phyloP scores from a whole-genome alignment of 2,329 filamentous ascomycete species.

The Hypoxylon sp. region DNA sequence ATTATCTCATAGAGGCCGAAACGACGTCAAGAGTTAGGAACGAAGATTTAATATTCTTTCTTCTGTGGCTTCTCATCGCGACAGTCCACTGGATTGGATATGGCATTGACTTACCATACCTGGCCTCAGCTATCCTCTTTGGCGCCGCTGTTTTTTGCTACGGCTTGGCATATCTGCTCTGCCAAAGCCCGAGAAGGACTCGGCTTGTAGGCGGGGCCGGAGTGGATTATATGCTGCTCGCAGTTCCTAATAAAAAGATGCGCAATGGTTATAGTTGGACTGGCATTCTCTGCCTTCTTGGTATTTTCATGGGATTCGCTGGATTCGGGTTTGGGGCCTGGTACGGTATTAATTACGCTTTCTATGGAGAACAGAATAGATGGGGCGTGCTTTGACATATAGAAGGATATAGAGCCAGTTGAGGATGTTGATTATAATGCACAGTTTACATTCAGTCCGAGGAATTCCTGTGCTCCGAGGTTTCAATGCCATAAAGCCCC shows the following conservation, averaged over 20 bases:
- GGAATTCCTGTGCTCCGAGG: background rate
- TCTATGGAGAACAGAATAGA: background rate
- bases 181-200: conserved; percentile 17
- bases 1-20: conserved; percentile 7
- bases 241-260: conserved; percentile 2
- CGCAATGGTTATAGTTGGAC: conserved; percentile 7
- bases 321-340: conserved; percentile 1
- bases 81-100: conserved; percentile 8
- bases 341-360: conserved; percentile 6
- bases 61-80: conserved; percentile 5
- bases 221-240: conserved; percentile 17
- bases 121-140: conserved; percentile 5
- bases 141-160: conserved; percentile 1
- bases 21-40: conserved; percentile 1
- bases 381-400: background rate
- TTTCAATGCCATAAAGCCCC: background rate
- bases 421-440: background rate
- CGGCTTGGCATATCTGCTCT: conserved; percentile 15
- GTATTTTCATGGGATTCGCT: conserved; percentile 1
- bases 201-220: conserved; percentile 14
- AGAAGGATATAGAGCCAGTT: background rate
- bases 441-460: background rate
- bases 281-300: conserved; percentile 5
- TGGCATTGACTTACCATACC: conserved; percentile 9
- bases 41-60: conserved; percentile 13